Evolutionary conservation across 2,329 filamentous ascomycete genomes (phyloP).

Genomic region (Teratosphaeria epicoccoides): DNA sequence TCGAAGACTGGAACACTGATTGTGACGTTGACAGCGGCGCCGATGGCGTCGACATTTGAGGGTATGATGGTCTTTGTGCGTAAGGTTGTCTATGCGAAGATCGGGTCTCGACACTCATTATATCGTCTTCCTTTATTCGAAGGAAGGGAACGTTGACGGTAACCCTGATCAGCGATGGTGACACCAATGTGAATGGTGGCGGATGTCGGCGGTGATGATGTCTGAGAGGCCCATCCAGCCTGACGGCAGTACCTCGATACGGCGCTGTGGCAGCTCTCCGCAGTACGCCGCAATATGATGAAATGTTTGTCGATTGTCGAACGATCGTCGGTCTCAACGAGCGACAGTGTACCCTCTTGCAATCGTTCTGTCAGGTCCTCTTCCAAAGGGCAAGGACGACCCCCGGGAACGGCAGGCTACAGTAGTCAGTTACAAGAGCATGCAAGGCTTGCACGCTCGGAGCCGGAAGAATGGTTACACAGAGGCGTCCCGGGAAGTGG

Average conservation of each 20-base stretch:
- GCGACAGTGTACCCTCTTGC: not conserved
- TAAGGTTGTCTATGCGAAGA: conserved; percentile 16
- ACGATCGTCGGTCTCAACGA: not conserved
- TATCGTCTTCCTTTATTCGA: not conserved
- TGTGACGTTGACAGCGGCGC: conserved; percentile 18
- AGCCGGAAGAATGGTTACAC: not conserved
- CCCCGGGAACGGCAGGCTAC: not conserved
- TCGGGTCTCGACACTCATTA: conserved; percentile 12
- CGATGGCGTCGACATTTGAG: conserved; percentile 20
- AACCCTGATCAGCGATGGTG: too few species aligned
- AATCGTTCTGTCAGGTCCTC: not conserved
- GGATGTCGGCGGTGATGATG: too few species aligned
- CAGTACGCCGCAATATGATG: not conserved
- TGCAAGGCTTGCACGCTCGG: not conserved
- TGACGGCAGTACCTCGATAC: not conserved
- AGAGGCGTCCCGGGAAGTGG: not conserved
- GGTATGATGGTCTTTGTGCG: conserved; percentile 25
- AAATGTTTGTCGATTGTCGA: not conserved
- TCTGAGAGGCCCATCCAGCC: not conserved
- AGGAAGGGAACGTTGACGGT: not conserved
- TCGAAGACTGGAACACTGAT: conserved; percentile 32
- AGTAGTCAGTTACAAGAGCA: not conserved
- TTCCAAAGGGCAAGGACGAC: not conserved
- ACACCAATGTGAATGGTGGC: too few species aligned
- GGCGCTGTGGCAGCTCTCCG: not conserved